Evolutionary conservation across 2,329 filamentous ascomycete genomes (phyloP).

Genomic region (Mycocentrospora acerina): DNA sequence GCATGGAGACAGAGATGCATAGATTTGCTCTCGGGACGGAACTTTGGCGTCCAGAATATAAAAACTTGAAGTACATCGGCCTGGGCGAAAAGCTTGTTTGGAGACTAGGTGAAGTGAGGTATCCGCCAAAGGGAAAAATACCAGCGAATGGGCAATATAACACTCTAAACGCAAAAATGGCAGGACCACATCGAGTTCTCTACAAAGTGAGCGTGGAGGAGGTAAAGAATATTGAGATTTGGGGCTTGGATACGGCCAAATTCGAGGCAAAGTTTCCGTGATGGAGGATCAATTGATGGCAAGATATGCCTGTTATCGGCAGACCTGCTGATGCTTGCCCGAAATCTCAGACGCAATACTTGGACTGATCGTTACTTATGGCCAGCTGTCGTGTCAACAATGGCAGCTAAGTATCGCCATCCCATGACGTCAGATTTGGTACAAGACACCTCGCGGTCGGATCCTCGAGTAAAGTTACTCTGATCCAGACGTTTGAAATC

Average conservation of each 20-base stretch:
- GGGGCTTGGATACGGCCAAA: conserved; percentile 44
- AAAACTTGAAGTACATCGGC: conserved; percentile 42
- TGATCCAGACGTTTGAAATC: too few relatives aligned
- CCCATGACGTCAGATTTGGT: too few relatives aligned
- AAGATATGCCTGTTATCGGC: too few relatives aligned
- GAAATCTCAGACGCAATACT: too few relatives aligned
- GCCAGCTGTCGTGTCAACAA: too few relatives aligned
- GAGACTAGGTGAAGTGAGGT: conserved; percentile 37
- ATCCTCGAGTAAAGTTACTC: too few relatives aligned
- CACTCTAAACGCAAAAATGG: conserved; percentile 25
- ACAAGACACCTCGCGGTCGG: too few relatives aligned
- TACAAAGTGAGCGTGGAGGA: conserved; percentile 33
- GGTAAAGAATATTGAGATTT: conserved; percentile 48
- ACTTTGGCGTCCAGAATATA: conserved; percentile 38
- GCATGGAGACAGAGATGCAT: conserved; percentile 34
- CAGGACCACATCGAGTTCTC: conserved; percentile 35
- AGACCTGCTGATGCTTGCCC: too few relatives aligned
- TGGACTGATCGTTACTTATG: too few relatives aligned
- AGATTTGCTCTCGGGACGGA: conserved; percentile 35
- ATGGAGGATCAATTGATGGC: conserved; percentile 1
- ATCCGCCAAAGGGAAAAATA: conserved; percentile 17
- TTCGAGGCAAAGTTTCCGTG: conserved; percentile 33
- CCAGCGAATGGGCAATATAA: conserved; percentile 17
- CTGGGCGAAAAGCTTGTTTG: conserved; percentile 42
- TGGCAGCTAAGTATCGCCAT: too few relatives aligned